These are phyloP conservation scores for Peltaster fructicola DNA, from an alignment of 2,329 filamentous ascomycete species.

Conservation along the genomic window DNA sequence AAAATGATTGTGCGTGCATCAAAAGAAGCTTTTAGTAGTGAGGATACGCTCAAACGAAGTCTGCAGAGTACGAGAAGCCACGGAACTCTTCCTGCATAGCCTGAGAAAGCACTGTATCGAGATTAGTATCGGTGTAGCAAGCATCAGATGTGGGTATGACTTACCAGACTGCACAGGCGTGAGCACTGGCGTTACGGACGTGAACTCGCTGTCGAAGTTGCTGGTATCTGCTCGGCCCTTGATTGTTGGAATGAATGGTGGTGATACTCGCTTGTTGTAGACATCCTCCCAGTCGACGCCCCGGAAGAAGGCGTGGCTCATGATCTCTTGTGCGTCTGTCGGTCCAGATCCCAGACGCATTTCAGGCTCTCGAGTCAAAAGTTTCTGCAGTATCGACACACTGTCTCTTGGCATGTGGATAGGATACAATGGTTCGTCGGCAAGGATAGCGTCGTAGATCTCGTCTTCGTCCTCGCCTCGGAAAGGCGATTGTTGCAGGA, in stretches of 20 bases:
- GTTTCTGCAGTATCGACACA: conserved; percentile 92
- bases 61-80: conserved; percentile 91
- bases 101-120: conserved; percentile 64
- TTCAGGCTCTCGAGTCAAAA: conserved; percentile 88
- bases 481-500: conserved; percentile 96
- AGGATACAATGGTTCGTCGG: conserved; percentile 91
- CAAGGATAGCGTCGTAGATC: conserved; percentile 96
- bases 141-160: conserved; percentile 20
- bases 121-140: conserved; percentile 14
- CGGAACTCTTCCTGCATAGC: conserved; percentile 99
- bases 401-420: conserved; percentile 98
- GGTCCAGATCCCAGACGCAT: conserved; percentile 82
- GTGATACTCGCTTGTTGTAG: conserved; percentile 79
- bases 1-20: too few relatives aligned
- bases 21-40: too few relatives aligned
- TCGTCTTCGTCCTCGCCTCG: conserved; percentile 97
- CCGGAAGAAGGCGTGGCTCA: conserved; percentile 96
- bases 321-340: conserved; percentile 94
- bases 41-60: conserved; percentile 52
- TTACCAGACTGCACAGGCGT: conserved; percentile 94
- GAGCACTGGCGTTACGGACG: conserved; percentile 89
- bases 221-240: conserved; percentile 93
- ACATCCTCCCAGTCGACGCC: conserved; percentile 99
- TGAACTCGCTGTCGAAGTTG: conserved; percentile 98
- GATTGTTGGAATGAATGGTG: conserved; percentile 80